These are phyloP conservation scores for Helotiales sp. DNA, from an alignment of 2,329 filamentous ascomycete species.

Conservation along the genomic window DNA sequence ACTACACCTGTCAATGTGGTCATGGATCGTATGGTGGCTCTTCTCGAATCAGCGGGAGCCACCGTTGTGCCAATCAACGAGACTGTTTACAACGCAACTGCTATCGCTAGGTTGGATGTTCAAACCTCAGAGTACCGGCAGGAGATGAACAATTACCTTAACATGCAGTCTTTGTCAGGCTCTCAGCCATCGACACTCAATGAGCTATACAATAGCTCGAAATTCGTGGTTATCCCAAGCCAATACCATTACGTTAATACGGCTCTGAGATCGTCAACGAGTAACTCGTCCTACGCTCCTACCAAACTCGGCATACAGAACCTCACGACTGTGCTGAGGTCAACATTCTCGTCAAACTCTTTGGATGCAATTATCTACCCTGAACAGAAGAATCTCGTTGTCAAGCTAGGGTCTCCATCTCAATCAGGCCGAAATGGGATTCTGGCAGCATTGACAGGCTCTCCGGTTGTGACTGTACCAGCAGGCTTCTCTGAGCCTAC, in stretches of 20 bases:
- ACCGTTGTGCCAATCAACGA: constrained; percentile 50
- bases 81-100: constrained; percentile 50
- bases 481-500: constrained; percentile 51
- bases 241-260: constrained; percentile 57
- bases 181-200: constrained; percentile 45
- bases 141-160: constrained; percentile 55
- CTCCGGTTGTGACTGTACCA: constrained; percentile 47
- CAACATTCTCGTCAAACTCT: constrained; percentile 47
- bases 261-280: constrained; percentile 51
- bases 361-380: constrained; percentile 64
- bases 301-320: constrained; percentile 49
- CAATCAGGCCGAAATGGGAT: constrained; percentile 58
- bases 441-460: constrained; percentile 42
- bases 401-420: constrained; percentile 53
- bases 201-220: constrained; percentile 49
- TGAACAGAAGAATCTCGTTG: constrained; percentile 63
- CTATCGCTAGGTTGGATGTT: constrained; percentile 53
- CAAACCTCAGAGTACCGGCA: constrained; percentile 62
- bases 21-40: constrained; percentile 48
- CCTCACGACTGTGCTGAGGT: constrained; percentile 50
- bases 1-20: constrained; percentile 56
- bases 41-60: constrained; percentile 48
- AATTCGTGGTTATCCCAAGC: constrained; percentile 60
- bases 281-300: constrained; percentile 48
- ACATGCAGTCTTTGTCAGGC: constrained; percentile 42